Conservation (phyloP, 805 yeast genomes). For the Schwanniomyces polymorphus region DNA sequence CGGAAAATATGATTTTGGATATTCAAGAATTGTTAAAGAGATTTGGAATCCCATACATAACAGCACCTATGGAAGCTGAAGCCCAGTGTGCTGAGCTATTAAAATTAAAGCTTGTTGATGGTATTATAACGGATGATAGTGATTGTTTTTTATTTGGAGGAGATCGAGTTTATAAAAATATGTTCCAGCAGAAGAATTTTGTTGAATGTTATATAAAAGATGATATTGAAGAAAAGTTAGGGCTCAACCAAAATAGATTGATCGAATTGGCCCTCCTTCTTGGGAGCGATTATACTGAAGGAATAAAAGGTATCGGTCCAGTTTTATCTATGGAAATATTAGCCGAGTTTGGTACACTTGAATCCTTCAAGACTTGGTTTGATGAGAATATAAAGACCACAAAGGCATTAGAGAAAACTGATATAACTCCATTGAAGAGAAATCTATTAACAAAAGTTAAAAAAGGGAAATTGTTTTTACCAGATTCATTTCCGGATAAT, state of each 20-base stretch:
- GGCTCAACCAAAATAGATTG: constrained; percentile 60
- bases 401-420: constrained; percentile 35
- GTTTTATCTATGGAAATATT: constrained; percentile 87
- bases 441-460: constrained; percentile 57
- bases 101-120: constrained; percentile 78
- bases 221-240: constrained; percentile 62
- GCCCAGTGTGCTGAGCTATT: constrained; percentile 92
- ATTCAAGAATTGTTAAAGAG: constrained; percentile 84
- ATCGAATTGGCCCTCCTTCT: constrained; percentile 80
- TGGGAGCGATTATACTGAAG: constrained; percentile 96
- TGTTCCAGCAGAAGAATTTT: constrained; percentile 90
- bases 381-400: constrained; percentile 42
- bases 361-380: constrained; percentile 55
- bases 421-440: constrained; percentile 51
- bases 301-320: constrained; percentile 91
- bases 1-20: constrained; percentile 80
- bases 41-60: constrained; percentile 92
- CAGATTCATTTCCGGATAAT: constrained; percentile 67
- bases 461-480: constrained; percentile 53
- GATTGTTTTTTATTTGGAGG: constrained; percentile 97
- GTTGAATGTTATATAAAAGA: constrained; percentile 77
- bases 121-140: constrained; percentile 95
- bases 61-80: constrained; percentile 99
- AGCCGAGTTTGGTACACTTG: constrained; percentile 69
- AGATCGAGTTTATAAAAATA: constrained; percentile 75